A percentile compares a stretch with the other conserved stretches of the same genome.
These are phyloP conservation scores for Pestalotiopsis sp. DNA, from an alignment of 2,329 filamentous ascomycete species.

Conservation along the genomic window DNA sequence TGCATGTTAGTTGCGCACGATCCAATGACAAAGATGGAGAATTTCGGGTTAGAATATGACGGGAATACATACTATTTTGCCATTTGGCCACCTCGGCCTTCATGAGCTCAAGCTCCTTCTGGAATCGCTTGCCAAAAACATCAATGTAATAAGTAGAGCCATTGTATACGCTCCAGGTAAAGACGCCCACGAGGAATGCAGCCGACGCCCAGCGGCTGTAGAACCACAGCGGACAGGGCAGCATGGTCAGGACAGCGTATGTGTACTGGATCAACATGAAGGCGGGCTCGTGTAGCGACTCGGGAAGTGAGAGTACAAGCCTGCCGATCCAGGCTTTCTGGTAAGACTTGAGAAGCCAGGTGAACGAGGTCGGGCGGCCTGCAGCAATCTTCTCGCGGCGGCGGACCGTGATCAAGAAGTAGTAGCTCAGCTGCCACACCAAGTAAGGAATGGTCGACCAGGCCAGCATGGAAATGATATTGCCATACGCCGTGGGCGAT, in stretches of 20 bases:
- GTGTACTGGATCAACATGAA: constrained; percentile 97
- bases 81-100: constrained; percentile 87
- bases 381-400: constrained; percentile 95
- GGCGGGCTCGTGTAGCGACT: constrained; percentile 76
- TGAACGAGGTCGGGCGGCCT: constrained; percentile 93
- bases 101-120: constrained; percentile 91
- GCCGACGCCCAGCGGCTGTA: constrained; percentile 81
- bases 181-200: constrained; percentile 77
- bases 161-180: constrained; percentile 94
- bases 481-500: constrained; percentile 79
- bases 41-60: background rate
- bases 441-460: constrained; percentile 95
- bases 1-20: background rate
- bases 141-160: constrained; percentile 98
- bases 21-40: too few relatives aligned
- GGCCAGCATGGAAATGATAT: constrained; percentile 80
- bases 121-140: constrained; percentile 93
- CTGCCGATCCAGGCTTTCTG: constrained; percentile 87
- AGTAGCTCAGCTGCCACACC: constrained; percentile 90
- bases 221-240: constrained; percentile 95
- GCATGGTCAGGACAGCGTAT: constrained; percentile 90
- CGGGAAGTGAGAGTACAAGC: constrained; percentile 78
- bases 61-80: constrained; percentile 64
- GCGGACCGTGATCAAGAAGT: constrained; percentile 92
- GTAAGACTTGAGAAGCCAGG: constrained; percentile 93